A percentile compares a stretch with the other conserved stretches of the same genome.
Evolutionary conservation across 2,329 filamentous ascomycete genomes (phyloP).

Genomic region (Bretziella fagacearum): DNA sequence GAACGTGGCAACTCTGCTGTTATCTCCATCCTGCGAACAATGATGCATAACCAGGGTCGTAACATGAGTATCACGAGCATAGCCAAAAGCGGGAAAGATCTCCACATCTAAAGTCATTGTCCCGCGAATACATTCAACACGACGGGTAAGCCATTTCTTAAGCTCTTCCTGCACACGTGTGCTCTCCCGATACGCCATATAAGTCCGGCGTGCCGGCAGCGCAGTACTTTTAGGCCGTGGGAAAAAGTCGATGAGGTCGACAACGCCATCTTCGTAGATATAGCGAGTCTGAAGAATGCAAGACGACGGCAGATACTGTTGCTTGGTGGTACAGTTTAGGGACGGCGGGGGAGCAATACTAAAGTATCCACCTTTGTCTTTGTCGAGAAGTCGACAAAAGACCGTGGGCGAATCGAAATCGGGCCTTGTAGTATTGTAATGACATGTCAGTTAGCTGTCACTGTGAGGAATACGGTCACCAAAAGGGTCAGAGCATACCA

Average conservation of each 20-base stretch:
- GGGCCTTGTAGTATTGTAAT: constrained; percentile 36
- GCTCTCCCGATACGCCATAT: constrained; percentile 37
- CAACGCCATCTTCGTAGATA: constrained; percentile 57
- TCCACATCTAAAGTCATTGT: constrained; percentile 46
- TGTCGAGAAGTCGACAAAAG: constrained; percentile 59
- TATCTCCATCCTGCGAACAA: constrained; percentile 23
- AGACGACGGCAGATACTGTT: constrained; percentile 58
- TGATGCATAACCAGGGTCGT: constrained; percentile 35
- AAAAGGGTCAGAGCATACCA: constrained; percentile 45
- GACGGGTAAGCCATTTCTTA: constrained; percentile 53
- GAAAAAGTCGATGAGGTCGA: constrained; percentile 60
- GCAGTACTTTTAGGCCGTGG: constrained; percentile 46
- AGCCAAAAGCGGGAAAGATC: constrained; percentile 56
- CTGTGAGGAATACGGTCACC: no score
- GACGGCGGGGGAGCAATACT: constrained; percentile 40
- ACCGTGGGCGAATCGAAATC: constrained; percentile 63
- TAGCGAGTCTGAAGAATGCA: constrained; percentile 66
- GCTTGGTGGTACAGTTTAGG: constrained; percentile 49
- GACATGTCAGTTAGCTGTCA: no score
- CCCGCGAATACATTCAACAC: constrained; percentile 57
- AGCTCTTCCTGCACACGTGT: constrained; percentile 41
- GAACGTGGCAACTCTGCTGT: constrained; percentile 47
- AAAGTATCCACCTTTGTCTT: constrained; percentile 58
- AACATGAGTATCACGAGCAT: constrained; percentile 45
- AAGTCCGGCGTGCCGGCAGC: constrained; percentile 32